A percentile compares a stretch with the other conserved stretches of the same genome.
Conservation (phyloP, 2,329 filamentous ascomycete genomes). For the Cladosporium halotolerans region DNA sequence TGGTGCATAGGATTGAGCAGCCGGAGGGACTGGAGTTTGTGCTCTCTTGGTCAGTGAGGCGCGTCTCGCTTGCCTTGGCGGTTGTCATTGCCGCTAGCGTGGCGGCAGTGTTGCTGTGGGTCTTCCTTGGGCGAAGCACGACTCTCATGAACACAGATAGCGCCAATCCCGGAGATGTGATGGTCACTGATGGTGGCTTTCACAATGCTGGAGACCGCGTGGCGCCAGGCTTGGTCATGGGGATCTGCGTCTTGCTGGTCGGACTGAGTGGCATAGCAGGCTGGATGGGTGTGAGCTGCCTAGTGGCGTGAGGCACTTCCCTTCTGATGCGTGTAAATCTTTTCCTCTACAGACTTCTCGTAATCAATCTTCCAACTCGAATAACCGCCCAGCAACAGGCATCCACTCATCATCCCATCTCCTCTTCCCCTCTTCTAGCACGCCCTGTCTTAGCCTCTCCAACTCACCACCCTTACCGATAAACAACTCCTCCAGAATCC, state of each 20-base stretch:
- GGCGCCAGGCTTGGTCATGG: constrained; percentile 28
- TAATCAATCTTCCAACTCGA: constrained; percentile 33
- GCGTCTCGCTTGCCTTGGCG: constrained; percentile 26
- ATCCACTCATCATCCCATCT: constrained; percentile 96
- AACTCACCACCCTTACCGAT: constrained; percentile 49
- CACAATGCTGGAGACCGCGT: constrained; percentile 31
- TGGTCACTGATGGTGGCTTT: constrained; percentile 19
- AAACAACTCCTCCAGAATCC: constrained; percentile 61
- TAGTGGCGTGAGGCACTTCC: constrained; percentile 25
- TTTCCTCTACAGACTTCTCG: neutral
- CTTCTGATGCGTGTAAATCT: neutral
- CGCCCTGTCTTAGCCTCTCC: constrained; percentile 64
- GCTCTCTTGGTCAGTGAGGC: constrained; percentile 26
- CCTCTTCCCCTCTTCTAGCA: constrained; percentile 66
- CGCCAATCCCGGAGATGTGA: constrained; percentile 4
- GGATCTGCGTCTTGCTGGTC: constrained; percentile 30
- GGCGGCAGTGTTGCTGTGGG: constrained; percentile 30
- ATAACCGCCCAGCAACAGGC: constrained; percentile 65
- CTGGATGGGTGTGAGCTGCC: constrained; percentile 35
- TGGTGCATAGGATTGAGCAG: constrained; percentile 20
- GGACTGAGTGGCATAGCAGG: constrained; percentile 29
- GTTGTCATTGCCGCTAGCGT: constrained; percentile 26
- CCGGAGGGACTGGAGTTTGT: constrained; percentile 33
- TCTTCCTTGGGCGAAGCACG: constrained; percentile 29
- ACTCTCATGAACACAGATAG: neutral